A percentile compares a stretch with the other conserved stretches of the same genome.
These are phyloP conservation scores for Agaricus subrufescens DNA, from an alignment of 768 basidiomycete genomes.

Conservation along the genomic window DNA sequence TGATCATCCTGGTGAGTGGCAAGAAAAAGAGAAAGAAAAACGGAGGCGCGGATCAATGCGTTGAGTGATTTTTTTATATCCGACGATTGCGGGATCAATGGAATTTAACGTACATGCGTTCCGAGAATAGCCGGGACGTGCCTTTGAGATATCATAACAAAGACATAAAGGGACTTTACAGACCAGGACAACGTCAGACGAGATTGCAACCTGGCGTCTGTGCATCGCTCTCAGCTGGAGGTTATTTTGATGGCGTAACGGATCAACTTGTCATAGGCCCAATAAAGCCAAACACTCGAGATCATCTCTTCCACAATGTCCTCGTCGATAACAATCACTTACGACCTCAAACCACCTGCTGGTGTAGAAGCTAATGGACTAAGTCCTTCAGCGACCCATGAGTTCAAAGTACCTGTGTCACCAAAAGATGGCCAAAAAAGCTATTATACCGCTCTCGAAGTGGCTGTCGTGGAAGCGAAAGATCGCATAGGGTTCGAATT, in stretches of 20 bases:
- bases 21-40: constrained; percentile 10
- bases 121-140: background rate
- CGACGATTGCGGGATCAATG: background rate
- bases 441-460: constrained; percentile 50
- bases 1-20: constrained; percentile 15
- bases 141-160: too few relatives aligned
- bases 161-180: too few relatives aligned
- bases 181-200: too few relatives aligned
- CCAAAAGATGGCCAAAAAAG: constrained; percentile 19
- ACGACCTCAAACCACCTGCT: constrained; percentile 38
- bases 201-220: too few relatives aligned
- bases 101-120: constrained; percentile 1
- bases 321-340: constrained; percentile 32
- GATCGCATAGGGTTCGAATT: constrained; percentile 59
- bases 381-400: constrained; percentile 15
- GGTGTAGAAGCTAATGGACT: constrained; percentile 17
- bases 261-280: background rate
- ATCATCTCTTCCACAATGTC: constrained; percentile 15
- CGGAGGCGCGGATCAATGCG: constrained; percentile 2
- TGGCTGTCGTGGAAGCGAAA: constrained; percentile 47
- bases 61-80: background rate
- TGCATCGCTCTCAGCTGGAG: too few relatives aligned
- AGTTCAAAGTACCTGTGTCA: constrained; percentile 16
- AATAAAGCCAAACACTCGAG: constrained; percentile 20
- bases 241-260: background rate